Evolutionary conservation across 139 green algal species (phyloP).

Genomic region (Zygnema cylindricum): DNA sequence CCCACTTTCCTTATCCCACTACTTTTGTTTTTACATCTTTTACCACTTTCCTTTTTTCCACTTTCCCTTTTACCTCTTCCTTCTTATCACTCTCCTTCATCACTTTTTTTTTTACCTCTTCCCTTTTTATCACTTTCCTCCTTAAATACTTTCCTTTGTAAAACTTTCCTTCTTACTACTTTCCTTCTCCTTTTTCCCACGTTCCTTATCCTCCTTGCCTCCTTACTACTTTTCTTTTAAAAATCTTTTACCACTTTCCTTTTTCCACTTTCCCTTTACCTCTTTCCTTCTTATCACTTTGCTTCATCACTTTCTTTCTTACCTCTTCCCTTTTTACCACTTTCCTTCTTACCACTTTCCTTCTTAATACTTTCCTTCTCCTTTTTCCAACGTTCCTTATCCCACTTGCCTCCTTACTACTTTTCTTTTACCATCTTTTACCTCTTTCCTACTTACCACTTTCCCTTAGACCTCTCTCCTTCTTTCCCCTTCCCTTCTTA

Average conservation of each 20-base stretch:
- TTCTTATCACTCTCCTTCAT: too few species aligned
- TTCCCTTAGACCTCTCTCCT: background rate
- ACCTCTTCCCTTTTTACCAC: background rate
- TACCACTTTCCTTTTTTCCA: background rate
- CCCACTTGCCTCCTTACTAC: background rate
- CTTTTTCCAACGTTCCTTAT: too few species aligned
- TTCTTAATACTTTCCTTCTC: too few species aligned
- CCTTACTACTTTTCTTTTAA: background rate
- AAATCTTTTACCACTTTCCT: background rate
- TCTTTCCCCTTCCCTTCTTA: background rate
- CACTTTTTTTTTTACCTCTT: too few species aligned
- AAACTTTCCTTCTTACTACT: too few species aligned
- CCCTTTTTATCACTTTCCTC: background rate
- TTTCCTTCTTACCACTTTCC: too few species aligned
- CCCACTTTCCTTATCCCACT: background rate
- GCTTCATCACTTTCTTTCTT: too few species aligned
- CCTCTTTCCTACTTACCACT: background rate
- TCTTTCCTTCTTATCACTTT: slow-evolving; percentile 3
- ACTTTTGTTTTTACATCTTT: background rate
- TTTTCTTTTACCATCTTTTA: background rate
- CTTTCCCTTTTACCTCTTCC: too few species aligned
- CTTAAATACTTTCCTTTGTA: background rate
- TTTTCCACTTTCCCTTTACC: background rate
- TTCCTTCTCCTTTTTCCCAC: too few species aligned
- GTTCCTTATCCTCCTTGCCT: background rate